Base-by-base conservation (phyloP, 139 green algal genomes). In the Asterochloris sp. region DNA sequence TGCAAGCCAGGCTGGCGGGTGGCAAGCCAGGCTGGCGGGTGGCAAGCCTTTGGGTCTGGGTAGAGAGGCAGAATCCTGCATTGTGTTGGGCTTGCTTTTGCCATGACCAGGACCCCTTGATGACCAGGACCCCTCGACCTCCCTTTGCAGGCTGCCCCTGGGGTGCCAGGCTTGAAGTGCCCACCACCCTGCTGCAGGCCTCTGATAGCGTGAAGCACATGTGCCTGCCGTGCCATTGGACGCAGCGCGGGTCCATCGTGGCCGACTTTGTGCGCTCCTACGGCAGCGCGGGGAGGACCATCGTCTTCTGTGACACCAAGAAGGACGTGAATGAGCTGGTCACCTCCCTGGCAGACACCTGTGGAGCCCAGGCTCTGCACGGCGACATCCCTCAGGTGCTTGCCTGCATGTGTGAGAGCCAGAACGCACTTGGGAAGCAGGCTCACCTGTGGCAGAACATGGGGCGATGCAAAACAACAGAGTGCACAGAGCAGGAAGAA, bases 261-360 rank as follows among this genome's bases (percentile, higher is more conserved):
- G 86, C 86, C 54, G 95, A 98, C 89, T 85, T 98, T 21, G 92
- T 98, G 81, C 92, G 89, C 26, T 92, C 83, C 82, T 96, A 96
- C 76, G 94, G 92, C 80, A 84, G 76, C 27, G 88, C 91, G 26
- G 96, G 97, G 11, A 90, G 95, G 68, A 92, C 91, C 81, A 99
- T 99, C 69, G 89, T 99, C 12, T 99, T 99, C 89, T 96, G 93
- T 0, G 95, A 99, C 80, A 98, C 95, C 75, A 99, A 99, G 92
- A 94, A 91, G 77, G 96, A 98, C 78, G 93, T 90, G 15, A 93
- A 96, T 69, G 94, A 98, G 86, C 86, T 98, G 82, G 86, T 90
- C 16, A 83, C 87, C 63, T 76, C 64, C 12, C 84, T 99, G 78
- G 79, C 78, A 61, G 87, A 96, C 79, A 85, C 74, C 24, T 66